These are phyloP conservation scores for Ilyonectria destructans DNA, from an alignment of 2,329 filamentous ascomycete species.

Conservation along the genomic window DNA sequence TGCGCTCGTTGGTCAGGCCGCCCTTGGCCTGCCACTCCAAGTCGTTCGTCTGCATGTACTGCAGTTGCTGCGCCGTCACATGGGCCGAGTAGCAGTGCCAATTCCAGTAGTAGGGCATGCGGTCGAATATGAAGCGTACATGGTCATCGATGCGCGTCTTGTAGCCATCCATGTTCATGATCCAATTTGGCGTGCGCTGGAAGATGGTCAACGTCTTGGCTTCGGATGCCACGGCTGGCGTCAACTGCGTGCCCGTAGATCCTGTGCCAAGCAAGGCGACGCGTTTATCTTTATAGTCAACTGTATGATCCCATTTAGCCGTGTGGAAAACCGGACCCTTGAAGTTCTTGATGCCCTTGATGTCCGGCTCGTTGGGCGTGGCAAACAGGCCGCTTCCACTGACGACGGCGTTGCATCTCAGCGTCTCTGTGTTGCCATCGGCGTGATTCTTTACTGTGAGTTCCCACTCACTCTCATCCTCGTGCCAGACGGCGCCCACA, in stretches of 20 bases:
- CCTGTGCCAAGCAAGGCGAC: slow-evolving; percentile 25
- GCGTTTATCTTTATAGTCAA: slow-evolving; percentile 17
- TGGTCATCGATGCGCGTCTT: slow-evolving; percentile 1
- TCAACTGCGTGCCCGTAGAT: slow-evolving; percentile 26
- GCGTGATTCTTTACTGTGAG: slow-evolving; percentile 11
- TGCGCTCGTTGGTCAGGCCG: slow-evolving; percentile 23
- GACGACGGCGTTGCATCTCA: slow-evolving; percentile 23
- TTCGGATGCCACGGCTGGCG: slow-evolving; percentile 11
- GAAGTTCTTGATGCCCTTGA: slow-evolving; percentile 23
- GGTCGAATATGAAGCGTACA: slow-evolving; percentile 20
- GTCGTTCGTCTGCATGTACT: slow-evolving; percentile 21
- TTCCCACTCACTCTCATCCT: slow-evolving; percentile 22
- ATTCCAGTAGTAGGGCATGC: slow-evolving; percentile 34
- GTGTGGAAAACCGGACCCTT: slow-evolving; percentile 18
- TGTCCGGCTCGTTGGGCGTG: slow-evolving; percentile 19
- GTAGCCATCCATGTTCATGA: slow-evolving; percentile 30
- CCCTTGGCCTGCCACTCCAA: slow-evolving; percentile 27
- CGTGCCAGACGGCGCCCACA: slow-evolving; percentile 8
- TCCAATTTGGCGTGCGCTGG: slow-evolving; percentile 29
- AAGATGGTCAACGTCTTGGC: slow-evolving; percentile 25
- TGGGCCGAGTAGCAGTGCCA: slow-evolving; percentile 31
- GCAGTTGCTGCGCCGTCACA: slow-evolving; percentile 26
- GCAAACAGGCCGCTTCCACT: slow-evolving; percentile 26
- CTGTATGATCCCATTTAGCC: slow-evolving; percentile 22
- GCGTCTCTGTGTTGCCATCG: slow-evolving; percentile 2